Base-by-base conservation (phyloP, 176 grass and related monocot genomes). In the Oryza officinalis region DNA sequence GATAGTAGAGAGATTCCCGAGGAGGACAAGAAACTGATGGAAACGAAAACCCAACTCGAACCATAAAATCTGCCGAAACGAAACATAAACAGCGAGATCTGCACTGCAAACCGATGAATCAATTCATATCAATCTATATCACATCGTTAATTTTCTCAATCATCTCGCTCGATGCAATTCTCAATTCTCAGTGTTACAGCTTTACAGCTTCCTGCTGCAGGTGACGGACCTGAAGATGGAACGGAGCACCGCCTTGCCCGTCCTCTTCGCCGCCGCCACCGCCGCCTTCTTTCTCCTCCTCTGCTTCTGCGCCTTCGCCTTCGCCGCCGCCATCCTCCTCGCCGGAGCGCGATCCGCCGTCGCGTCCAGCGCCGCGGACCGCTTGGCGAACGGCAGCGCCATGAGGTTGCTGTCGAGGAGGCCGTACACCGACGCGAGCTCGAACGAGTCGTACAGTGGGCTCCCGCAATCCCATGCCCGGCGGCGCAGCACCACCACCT, bases 371-470 rank as follows among this genome's bases (percentile, higher is more conserved):
- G 8, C 43, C 7, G 30, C 61, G 20, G 40, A 31, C 46, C 43
- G 40, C 37, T 37, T 41, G 30, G 74, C 74, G 79, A 66, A 79
- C 69, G 86, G 78, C 70, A 76, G 76, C 63, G 64, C 41, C 83
- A 86, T 87, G 38, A 90, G 71, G 76, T 90, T 71, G 69, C 68
- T 80, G 71, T 94, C 91, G 18, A 97, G 87, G 45, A 88, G 38
- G 46, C 76, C 63, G 43, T 80, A 87, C 27, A 97, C 25, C 20
- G 80, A 90, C 3, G 87, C 89, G 7, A 94, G 81, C 87, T 97
- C 94, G 52, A 87, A 92, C 14, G 92, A 86, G 80, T 89, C 92
- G 68, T 97, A 92, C 46, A 97, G 69, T 69, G 86, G 85, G 73
- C 87, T 94, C 26, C 87, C 89, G 43, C 87, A 94, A 59, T 94